Evolutionary conservation across 139 green algal species (phyloP).

Genomic region (Tetraselmis chui): DNA sequence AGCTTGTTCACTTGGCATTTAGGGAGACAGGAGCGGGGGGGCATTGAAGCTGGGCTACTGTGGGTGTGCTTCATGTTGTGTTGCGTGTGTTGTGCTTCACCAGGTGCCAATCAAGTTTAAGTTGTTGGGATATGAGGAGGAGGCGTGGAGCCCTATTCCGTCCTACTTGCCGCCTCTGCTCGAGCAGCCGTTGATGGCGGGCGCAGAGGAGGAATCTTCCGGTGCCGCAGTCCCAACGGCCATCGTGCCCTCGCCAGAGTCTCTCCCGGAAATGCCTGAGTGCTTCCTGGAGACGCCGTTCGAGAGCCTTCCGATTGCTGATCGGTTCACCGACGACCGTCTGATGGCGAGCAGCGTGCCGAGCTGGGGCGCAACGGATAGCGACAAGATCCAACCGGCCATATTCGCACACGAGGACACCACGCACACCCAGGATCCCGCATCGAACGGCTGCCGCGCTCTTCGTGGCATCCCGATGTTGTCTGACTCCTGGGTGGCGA

Average conservation of each 20-base stretch:
- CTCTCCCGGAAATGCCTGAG: not conserved
- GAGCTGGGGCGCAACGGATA: not conserved
- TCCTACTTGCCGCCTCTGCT: conserved; percentile 44
- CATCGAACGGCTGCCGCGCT: not conserved
- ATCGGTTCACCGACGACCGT: not conserved
- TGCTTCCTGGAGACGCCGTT: not conserved
- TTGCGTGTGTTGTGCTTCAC: too few relatives aligned
- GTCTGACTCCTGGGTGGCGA: not conserved
- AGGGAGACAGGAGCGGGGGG: too few relatives aligned
- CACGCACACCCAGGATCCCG: not conserved
- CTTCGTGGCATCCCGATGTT: not conserved
- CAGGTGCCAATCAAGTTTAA: conserved; percentile 48
- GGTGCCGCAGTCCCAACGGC: not conserved
- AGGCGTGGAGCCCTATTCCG: conserved; percentile 39
- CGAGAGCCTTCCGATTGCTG: not conserved
- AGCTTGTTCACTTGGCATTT: too few relatives aligned
- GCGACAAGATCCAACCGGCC: not conserved
- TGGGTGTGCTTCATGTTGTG: too few relatives aligned
- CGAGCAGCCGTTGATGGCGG: conserved; percentile 42
- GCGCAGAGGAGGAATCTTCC: conserved; percentile 23
- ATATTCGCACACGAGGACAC: not conserved
- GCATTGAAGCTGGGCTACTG: too few relatives aligned
- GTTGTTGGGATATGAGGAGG: conserved; percentile 39
- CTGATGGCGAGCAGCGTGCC: not conserved
- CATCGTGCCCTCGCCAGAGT: not conserved